Evolutionary conservation across 257 asterid species (phyloP).

Genomic region (Nicotiana attenuata): DNA sequence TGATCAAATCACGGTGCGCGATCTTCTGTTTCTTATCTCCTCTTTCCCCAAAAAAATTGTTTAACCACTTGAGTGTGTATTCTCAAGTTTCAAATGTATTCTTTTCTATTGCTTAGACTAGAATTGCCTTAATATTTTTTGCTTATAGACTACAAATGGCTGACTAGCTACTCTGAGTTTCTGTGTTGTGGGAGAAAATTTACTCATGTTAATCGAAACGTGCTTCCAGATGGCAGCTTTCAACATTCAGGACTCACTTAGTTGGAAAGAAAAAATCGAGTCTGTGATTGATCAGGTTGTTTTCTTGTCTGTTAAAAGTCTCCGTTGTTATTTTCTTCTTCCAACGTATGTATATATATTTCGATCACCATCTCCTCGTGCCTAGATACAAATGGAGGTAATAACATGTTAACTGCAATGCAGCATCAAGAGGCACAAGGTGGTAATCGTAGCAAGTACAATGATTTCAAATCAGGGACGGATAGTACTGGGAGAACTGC

Average conservation of each 20-base stretch:
- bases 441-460: constrained; percentile 53
- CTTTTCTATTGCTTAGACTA: background rate
- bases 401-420: constrained; percentile 25
- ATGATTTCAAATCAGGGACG: constrained; percentile 67
- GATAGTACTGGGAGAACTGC: constrained; percentile 49
- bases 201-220: background rate
- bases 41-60: background rate
- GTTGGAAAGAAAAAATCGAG: constrained; percentile 86
- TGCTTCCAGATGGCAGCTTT: constrained; percentile 91
- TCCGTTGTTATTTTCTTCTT: background rate
- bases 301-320: constrained; percentile 4
- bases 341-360: background rate
- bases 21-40: constrained; percentile 9
- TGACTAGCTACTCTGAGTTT: background rate
- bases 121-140: background rate
- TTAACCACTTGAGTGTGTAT: background rate
- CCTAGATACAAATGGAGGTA: background rate
- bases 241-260: constrained; percentile 85
- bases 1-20: constrained; percentile 58
- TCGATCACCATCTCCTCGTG: background rate
- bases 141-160: background rate
- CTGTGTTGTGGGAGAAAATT: background rate
- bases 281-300: constrained; percentile 82
- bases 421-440: constrained; percentile 80
- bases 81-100: background rate